phyloP scores from a whole-genome alignment of 441 rosid genomes.

The Populus hybrid region DNA sequence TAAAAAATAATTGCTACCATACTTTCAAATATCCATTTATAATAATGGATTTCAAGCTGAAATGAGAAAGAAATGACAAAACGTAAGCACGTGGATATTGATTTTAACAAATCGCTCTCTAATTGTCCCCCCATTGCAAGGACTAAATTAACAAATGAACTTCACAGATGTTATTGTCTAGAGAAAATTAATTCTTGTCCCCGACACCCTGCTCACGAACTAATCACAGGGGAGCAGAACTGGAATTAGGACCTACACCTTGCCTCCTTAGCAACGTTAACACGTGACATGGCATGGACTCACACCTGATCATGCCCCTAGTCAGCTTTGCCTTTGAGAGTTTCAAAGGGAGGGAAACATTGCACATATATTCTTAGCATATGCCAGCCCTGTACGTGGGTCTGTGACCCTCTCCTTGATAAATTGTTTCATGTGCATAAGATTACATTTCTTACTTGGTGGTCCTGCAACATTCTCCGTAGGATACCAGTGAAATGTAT shows the following conservation, averaged over 20 bases:
- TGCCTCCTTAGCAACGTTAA: constrained; percentile 20
- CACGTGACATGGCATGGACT: constrained; percentile 27
- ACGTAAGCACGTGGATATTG: background rate
- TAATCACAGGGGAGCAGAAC: constrained; percentile 9
- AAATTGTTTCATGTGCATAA: constrained; percentile 23
- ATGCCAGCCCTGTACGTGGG: background rate
- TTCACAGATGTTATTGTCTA: background rate
- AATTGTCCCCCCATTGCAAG: background rate
- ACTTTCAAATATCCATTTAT: no score
- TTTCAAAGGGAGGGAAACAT: background rate
- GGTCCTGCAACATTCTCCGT: constrained; percentile 8
- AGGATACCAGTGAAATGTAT: background rate
- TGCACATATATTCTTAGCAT: background rate
- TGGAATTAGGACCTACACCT: background rate
- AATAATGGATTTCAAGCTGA: background rate
- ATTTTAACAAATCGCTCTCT: background rate
- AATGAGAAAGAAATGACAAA: background rate
- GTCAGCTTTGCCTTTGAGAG: background rate
- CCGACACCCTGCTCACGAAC: background rate
- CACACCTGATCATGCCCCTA: constrained; percentile 3
- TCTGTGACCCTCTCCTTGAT: background rate
- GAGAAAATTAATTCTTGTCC: background rate
- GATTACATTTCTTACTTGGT: background rate
- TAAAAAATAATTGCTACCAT: no score
- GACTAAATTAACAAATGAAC: background rate